Evolutionary conservation across 805 yeast species (phyloP), one percentile per base, ranked within the genome.

Genomic region (Candida maris): DNA sequence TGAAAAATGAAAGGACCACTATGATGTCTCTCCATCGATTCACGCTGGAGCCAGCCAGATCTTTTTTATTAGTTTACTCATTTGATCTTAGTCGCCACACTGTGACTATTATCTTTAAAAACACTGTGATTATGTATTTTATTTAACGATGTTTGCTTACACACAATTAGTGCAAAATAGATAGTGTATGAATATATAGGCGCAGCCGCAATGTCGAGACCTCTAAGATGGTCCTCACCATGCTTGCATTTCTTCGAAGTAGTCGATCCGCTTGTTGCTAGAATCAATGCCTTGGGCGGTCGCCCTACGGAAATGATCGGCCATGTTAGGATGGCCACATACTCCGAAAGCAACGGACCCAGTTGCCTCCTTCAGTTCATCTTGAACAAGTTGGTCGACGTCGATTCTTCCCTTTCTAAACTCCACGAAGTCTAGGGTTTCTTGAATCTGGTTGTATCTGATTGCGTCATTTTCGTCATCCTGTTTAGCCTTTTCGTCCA

Each of bases 291-390:
- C 39, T 7, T 42, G 22, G 10, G 50, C 41, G 23, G 61, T 51
- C 10, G 51, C 42, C 2, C 32, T 41, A 44, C 66, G 57, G 5
- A 51, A 33, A 18, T 39, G 31, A 41, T 59, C 66, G 25, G 62
- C 69, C 63, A 72, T 62, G 19, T 59, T 41, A 19, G 67, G 62
- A 52, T 71, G 74, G 17, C 74, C 76, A 61, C 80, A 75, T 4
- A 70, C 63, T 36, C 67, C 70, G 44, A 75, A 56, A 2, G 73
- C 77, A 34, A 68, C 45, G 5, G 73, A 49, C 6, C 73, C 73
- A 12, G 44, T 40, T 14, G 68, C 45, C 26, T 58, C 62, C 3
- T 28, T 36, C 10, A 73, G 55, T 38, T 71, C 77, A 7, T 49
- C 36, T 5, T 44, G 42, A 12, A 75, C 55, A 14, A 72, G 18